Percentiles rank a stretch among this genome's conserved stretches.
phyloP scores from a whole-genome alignment of 257 asterid genomes.

The Vinca minor region DNA sequence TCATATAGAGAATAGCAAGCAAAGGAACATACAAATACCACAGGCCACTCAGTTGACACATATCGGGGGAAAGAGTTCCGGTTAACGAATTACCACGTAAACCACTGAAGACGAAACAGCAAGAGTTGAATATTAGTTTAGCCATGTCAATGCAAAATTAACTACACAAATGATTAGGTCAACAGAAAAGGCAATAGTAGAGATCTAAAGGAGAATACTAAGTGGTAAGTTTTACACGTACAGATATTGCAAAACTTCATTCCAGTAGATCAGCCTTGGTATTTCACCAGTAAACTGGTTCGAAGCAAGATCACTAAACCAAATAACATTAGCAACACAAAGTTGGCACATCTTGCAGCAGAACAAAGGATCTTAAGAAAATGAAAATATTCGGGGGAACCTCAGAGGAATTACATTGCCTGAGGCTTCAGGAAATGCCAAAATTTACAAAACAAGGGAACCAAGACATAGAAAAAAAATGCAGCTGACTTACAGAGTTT shows the following conservation, averaged over 20 bases:
- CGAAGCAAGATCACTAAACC: conserved; percentile 70
- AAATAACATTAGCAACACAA: background rate
- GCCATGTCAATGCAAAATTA: background rate
- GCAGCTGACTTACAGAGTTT: conserved; percentile 60
- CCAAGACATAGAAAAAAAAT: background rate
- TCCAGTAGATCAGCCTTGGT: conserved; percentile 92
- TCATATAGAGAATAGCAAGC: background rate
- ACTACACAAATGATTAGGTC: background rate
- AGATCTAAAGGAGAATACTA: background rate
- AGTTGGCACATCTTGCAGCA: background rate
- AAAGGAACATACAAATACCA: conserved; percentile 81
- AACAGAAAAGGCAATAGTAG: background rate
- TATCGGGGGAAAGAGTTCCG: conserved; percentile 82
- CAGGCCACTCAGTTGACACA: conserved; percentile 91
- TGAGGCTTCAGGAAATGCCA: background rate
- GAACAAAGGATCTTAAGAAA: background rate
- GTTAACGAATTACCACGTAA: conserved; percentile 74
- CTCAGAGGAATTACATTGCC: background rate
- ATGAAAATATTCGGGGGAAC: background rate
- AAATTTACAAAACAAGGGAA: background rate
- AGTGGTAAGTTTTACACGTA: too few relatives aligned
- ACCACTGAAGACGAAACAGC: conserved; percentile 41
- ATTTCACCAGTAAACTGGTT: conserved; percentile 92
- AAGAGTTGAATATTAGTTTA: background rate
- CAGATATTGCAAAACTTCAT: conserved; percentile 94